Base-by-base conservation (phyloP, 1,139 yeast genomes). In the Diutina mesorugosa region DNA sequence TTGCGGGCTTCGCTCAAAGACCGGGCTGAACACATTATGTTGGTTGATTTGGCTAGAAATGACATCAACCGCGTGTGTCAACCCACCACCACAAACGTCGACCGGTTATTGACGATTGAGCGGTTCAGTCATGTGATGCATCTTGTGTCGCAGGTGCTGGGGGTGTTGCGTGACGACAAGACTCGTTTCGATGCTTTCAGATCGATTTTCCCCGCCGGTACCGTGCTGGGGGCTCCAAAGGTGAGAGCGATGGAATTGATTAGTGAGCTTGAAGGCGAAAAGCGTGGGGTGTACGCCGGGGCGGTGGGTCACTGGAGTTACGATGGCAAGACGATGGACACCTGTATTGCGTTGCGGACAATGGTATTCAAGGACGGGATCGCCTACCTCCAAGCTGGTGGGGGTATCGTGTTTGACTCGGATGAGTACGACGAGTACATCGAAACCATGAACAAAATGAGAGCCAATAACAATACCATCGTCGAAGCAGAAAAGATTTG, bases 281-380 rank as follows among this genome's bases (percentile, higher is more conserved):
- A 90, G 66, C 80, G 99, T 66, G 99, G 99, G 51, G 91, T 91
- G 14, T 93, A 93, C 67, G 99, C 99, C 1, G 99, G 99, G 61
- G 99, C 99, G 1, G 97, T 93, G n/a, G 99, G 99, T 10, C 87
- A 88, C 69, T 93, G 97, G 97, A 91, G 96, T 1, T 93, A 90
- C 67, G 96, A 90, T 65, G 90, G 95, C 18, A 83, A 81, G 64
- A 80, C 90, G 32, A 93, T 93, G 98, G 95, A 93, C 67, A 93
- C 98, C 0, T 93, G 99, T 72, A 93, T 93, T 67, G 99, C 99
- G 0, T 76, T 93, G 63, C 81, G 99, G 72, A 93, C 99, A 0
- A 93, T 93, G 98, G 93, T 93, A 50, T 87, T 81, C 66, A 93
- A 93, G 67, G 90, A 91, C 63, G 95, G 95, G 21, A 76, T 81